Percentiles rank a stretch among this genome's conserved stretches.
Conservation (phyloP, 2,329 filamentous ascomycete species). For the Acarospora socialis region DNA sequence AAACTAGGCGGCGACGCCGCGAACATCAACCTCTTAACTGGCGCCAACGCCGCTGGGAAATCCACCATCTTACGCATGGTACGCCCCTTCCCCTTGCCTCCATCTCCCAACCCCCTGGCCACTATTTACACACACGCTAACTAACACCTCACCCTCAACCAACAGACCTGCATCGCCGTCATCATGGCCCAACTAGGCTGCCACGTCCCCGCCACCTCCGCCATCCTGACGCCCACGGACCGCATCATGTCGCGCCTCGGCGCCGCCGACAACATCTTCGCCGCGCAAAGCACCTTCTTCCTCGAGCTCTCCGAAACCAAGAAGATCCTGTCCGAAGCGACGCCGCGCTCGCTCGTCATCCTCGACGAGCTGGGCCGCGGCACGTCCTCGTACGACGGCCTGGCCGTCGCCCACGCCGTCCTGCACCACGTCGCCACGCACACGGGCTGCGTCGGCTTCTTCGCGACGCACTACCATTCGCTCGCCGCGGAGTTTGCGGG, state of each 20-base stretch:
- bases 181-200: constrained; percentile 97
- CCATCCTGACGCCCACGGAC: constrained; percentile 77
- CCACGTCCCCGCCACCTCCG: constrained; percentile 70
- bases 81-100: constrained; percentile 21
- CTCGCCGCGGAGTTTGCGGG: constrained; percentile 78
- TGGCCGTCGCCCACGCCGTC: constrained; percentile 90
- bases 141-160: constrained; percentile 18
- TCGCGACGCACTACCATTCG: constrained; percentile 94
- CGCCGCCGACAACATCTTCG: constrained; percentile 98
- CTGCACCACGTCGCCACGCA: constrained; percentile 92
- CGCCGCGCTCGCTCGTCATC: constrained; percentile 85
- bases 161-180: constrained; percentile 84
- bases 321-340: constrained; percentile 91
- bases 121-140: too few relatives aligned
- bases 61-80: constrained; percentile 93
- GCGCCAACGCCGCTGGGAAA: constrained; percentile 94
- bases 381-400: constrained; percentile 89
- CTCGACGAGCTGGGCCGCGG: constrained; percentile 91
- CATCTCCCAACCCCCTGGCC: background rate
- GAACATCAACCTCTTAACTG: constrained; percentile 84
- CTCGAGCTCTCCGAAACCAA: constrained; percentile 95
- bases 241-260: constrained; percentile 97
- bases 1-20: constrained; percentile 64
- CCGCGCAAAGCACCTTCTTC: constrained; percentile 94
- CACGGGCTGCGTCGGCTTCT: constrained; percentile 88